Conservation (phyloP, 306 rosid species). For the Rosa lucieae region DNA sequence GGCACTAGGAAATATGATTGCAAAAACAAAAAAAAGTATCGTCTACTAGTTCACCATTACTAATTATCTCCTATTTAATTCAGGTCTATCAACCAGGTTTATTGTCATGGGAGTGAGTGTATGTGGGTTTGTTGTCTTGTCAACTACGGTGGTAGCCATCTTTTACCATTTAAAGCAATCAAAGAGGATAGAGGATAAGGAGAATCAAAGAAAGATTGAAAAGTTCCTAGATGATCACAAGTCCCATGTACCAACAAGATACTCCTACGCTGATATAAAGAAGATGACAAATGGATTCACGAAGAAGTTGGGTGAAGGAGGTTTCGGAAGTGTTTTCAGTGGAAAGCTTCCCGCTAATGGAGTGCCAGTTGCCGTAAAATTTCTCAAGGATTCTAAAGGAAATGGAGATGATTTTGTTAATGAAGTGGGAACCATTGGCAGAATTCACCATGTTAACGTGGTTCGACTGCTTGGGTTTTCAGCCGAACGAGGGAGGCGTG, state of each 20-base stretch:
- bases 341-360: constrained; percentile 24
- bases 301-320: constrained; percentile 37
- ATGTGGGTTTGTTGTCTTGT: not conserved
- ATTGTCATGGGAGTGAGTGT: not conserved
- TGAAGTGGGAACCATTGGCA: constrained; percentile 41
- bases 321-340: constrained; percentile 36
- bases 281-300: constrained; percentile 37
- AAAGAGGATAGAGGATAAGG: constrained; percentile 1
- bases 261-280: constrained; percentile 38
- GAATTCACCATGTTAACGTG: constrained; percentile 46
- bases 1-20: not conserved
- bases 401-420: constrained; percentile 18
- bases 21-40: not conserved
- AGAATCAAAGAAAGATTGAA: constrained; percentile 31
- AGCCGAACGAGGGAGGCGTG: too few relatives aligned
- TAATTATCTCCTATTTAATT: not conserved
- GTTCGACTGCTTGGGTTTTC: constrained; percentile 46
- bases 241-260: constrained; percentile 38
- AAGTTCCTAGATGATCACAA: constrained; percentile 40
- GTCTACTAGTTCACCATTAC: not conserved
- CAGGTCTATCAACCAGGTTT: not conserved
- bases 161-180: not conserved
- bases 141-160: not conserved
- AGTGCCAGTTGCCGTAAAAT: not conserved
- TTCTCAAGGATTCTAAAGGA: constrained; percentile 1